Evolutionary conservation across 352 stramenopile species (phyloP), one percentile per base, ranked within the genome.

Genomic region (Elongisporangium prolatum): DNA sequence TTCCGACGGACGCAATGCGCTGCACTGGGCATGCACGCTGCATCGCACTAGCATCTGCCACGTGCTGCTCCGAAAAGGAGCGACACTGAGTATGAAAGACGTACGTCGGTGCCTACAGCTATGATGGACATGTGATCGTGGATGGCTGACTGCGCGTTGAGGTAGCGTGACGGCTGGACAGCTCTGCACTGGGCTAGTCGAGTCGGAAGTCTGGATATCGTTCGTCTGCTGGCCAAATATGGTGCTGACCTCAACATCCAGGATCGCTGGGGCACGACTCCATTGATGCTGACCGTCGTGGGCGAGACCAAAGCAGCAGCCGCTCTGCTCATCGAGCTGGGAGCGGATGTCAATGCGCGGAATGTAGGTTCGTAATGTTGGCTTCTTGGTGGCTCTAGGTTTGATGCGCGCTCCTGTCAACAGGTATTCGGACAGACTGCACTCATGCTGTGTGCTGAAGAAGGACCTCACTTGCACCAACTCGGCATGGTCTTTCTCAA

Each of bases 1-100:
- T 3, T 89, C 81, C 0, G 84, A 91, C 38, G 81, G 84, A 3
- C 84, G 84, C 63, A 93, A 93, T 61, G 81, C 80, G 7, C 59
- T 93, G 4, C 84, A 93, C 64, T 93, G 84, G 81, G 81, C 80
- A 9, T 91, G 80, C 18, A 89, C 81, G 3, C 60, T 93, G 48
- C 84, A 89, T 51, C 75, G 84, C 24, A 83, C 78, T 7, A 89
- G 77, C 28, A 89, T 91, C 49, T 89, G 81, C 47, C 81, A 91
- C 53, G 71, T 93, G n/a, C 53, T 93, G 48, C 74, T 93, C 6
- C 91, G 91, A 60, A 91, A 93, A 64, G 81, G 81, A 52, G 81
- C 84, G 4, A 83, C 68, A 9, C 66, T 92, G 50, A 88, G 79
- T 51, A 86, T 80, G 65, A 89, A 91, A 71, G 84, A 92, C 54